Evolutionary conservation across 1,284 basidiomycete genomes (phyloP), one percentile per base, ranked within the genome.

Genomic region (Hypsizygus ulmarius): DNA sequence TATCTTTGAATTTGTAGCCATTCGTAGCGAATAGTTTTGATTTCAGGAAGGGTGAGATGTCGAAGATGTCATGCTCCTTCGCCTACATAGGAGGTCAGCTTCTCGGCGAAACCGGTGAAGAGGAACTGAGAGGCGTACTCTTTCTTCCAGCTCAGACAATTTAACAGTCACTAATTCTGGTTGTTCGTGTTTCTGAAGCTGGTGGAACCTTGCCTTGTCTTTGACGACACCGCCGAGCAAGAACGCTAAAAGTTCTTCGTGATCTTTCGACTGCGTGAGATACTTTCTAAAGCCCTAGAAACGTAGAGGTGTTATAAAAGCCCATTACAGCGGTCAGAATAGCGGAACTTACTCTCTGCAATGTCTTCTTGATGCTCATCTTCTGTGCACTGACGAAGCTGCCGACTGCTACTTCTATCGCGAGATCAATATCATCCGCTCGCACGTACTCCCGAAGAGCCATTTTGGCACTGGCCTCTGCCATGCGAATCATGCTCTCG

Each of bases 401-500:
- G 50, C 88, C 87, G 19, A 99, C 86, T 2, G 93, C 90, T 32
- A 97, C 94, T 55, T 93, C 92, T 57, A 99, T 98, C 1, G 97
- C 96, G 44, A 98, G 72, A 66, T 99, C 95, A 59, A 99, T 95
- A 65, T 99, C 97, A 67, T 99, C 97, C 10, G 85, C 77, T 33
- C 97, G 83, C 39, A 99, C 97, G 62, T 92, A 97, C 68, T 99
- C 97, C 42, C 97, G 80, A 54, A 99, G 73, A 50, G 95, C 88
- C 96, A 99, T 99, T 77, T 97, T 97, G 38, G 96, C 97, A 59
- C 90, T 93, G 11, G 97, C 95, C 68, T 99, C 96, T 1, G 93
- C 84, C 97, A 99, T 99, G 37, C 97, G 86, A 68, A 99, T 99
- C 91, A 97, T 98, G 64, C 92, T 95, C 71, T 99, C 97, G 52